phyloP scores from a whole-genome alignment of 495 filamentous ascomycete genomes.

The Xylaria castorea region DNA sequence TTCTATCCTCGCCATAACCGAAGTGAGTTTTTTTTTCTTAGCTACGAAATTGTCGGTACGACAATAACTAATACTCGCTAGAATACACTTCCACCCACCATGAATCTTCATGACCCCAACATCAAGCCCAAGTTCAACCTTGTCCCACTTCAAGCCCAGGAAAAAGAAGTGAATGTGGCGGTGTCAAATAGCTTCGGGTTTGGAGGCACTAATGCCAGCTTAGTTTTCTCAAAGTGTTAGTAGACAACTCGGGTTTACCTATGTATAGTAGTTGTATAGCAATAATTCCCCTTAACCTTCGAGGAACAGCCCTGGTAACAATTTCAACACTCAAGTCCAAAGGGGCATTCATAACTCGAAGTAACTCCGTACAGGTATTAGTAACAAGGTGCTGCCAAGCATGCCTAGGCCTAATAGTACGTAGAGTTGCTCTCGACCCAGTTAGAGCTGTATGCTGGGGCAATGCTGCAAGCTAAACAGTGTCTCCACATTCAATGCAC shows the following conservation, averaged over 20 bases:
- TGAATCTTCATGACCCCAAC: constrained; percentile 76
- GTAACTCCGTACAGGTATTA: background rate
- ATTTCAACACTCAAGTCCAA: background rate
- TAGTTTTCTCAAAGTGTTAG: constrained; percentile 71
- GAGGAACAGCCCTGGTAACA: background rate
- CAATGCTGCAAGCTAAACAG: background rate
- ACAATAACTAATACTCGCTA: constrained; percentile 43
- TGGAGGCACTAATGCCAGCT: constrained; percentile 91
- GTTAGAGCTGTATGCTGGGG: background rate
- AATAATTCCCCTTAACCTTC: background rate
- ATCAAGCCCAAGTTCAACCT: constrained; percentile 87
- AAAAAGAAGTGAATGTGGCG: constrained; percentile 73
- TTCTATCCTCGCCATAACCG: constrained; percentile 74
- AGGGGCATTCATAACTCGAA: no score
- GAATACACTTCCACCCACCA: constrained; percentile 84
- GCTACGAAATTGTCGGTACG: background rate
- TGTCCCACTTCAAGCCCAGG: constrained; percentile 73
- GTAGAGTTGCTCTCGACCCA: background rate
- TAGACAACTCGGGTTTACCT: background rate
- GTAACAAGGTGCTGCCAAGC: constrained; percentile 7
- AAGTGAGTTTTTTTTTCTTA: constrained; percentile 61
- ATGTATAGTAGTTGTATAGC: constrained; percentile 14
- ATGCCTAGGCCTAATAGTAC: background rate
- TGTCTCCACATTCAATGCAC: constrained; percentile 6
- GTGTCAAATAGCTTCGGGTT: constrained; percentile 98